phyloP scores from a whole-genome alignment of 164 flowering plant genomes.

The Aristolochia contorta region DNA sequence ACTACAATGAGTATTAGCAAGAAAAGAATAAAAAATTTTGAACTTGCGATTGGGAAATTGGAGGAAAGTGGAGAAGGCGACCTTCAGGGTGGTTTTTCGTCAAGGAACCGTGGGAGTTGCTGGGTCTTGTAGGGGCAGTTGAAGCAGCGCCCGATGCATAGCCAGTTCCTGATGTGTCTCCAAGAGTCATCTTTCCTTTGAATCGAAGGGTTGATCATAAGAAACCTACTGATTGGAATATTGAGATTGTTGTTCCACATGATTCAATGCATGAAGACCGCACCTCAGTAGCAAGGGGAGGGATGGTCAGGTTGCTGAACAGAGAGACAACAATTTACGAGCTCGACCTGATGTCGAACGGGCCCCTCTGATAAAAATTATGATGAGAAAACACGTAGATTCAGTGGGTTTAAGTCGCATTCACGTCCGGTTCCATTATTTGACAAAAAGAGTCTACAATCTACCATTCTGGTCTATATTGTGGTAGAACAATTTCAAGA shows the following conservation, averaged over 20 bases:
- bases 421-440: conserved; percentile 63
- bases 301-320: conserved; percentile 13
- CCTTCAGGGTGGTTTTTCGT: too few species aligned
- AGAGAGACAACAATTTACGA: conserved; percentile 16
- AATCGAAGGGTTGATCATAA: conserved; percentile 36
- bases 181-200: conserved; percentile 29
- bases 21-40: too few species aligned
- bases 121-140: conserved; percentile 65
- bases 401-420: conserved; percentile 35
- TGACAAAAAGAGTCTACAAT: conserved; percentile 27
- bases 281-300: conserved; percentile 4
- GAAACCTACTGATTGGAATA: conserved; percentile 41
- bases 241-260: conserved; percentile 38
- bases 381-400: conserved; percentile 34
- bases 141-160: conserved; percentile 58
- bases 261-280: conserved; percentile 19
- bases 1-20: too few species aligned
- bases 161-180: conserved; percentile 15
- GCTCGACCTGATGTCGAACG: conserved; percentile 38
- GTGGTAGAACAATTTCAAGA: conserved; percentile 19
- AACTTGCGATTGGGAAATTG: too few species aligned
- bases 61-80: too few species aligned
- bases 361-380: conserved; percentile 30
- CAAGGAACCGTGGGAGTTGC: too few species aligned
- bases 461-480: conserved; percentile 14